These are phyloP conservation scores for Xylariaceae sp. DNA, from an alignment of 2,329 filamentous ascomycete genomes.

Conservation along the genomic window DNA sequence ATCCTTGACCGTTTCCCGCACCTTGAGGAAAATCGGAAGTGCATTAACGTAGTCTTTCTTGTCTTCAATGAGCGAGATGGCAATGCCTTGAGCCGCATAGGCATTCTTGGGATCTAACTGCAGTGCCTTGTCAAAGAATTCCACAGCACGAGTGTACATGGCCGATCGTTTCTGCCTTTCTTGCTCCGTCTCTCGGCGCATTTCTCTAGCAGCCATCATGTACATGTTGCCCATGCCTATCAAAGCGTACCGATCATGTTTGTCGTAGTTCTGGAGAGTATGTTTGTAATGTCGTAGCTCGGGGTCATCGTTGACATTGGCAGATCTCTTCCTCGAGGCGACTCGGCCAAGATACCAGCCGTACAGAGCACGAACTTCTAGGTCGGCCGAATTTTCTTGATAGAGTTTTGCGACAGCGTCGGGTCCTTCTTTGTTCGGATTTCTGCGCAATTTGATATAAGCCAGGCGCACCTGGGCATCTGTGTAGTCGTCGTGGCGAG, in stretches of 20 bases:
- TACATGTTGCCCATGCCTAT: slow-evolving; percentile 96
- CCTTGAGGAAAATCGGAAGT: slow-evolving; percentile 81
- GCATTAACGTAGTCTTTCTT: slow-evolving; percentile 82
- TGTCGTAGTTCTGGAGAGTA: slow-evolving; percentile 88
- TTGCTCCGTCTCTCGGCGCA: slow-evolving; percentile 81
- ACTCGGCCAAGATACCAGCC: slow-evolving; percentile 90
- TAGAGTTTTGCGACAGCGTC: slow-evolving; percentile 82
- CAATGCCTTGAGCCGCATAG: slow-evolving; percentile 92
- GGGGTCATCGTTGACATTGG: slow-evolving; percentile 79
- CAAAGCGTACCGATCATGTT: slow-evolving; percentile 94
- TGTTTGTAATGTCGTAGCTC: slow-evolving; percentile 96
- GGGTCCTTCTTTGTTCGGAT: slow-evolving; percentile 78
- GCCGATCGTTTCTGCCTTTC: slow-evolving; percentile 88
- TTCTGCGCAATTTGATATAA: slow-evolving; percentile 78
- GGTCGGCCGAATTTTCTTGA: slow-evolving; percentile 73
- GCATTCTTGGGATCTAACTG: slow-evolving; percentile 94
- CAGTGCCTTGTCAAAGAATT: slow-evolving; percentile 97
- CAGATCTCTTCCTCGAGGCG: slow-evolving; percentile 70
- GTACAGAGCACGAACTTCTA: slow-evolving; percentile 88
- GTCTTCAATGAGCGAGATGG: slow-evolving; percentile 89
- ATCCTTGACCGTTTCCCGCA: slow-evolving; percentile 85
- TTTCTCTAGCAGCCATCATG: slow-evolving; percentile 81
- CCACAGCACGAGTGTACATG: slow-evolving; percentile 84
- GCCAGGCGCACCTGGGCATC: slow-evolving; percentile 85
- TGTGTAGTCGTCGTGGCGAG: slow-evolving; percentile 84